Conservation (phyloP, 2,329 filamentous ascomycete species). For the Graphium sp. region DNA sequence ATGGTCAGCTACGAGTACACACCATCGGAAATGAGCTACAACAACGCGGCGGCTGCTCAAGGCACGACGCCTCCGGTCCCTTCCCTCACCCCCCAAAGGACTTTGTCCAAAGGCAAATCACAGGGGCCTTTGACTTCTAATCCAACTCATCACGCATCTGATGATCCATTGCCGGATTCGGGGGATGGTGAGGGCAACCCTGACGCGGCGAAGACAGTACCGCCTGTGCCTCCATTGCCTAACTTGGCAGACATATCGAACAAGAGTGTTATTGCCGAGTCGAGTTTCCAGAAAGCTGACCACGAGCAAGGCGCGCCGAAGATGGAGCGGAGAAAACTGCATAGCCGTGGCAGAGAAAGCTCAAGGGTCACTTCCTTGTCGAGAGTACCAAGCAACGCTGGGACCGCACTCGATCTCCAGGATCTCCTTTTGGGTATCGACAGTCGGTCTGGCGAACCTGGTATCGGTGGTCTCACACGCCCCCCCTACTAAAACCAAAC, state of each 20-base stretch:
- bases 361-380: slow-evolving; percentile 15
- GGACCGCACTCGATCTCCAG: slow-evolving; percentile 23
- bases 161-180: too few relatives aligned
- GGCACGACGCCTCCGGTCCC: slow-evolving; percentile 12
- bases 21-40: slow-evolving; percentile 50
- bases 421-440: slow-evolving; percentile 33
- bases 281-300: too few relatives aligned
- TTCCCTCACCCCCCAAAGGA: slow-evolving; percentile 1
- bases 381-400: slow-evolving; percentile 10
- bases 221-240: slow-evolving; percentile 39
- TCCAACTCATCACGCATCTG: slow-evolving; percentile 16
- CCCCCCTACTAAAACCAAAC: slow-evolving; percentile 25
- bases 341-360: slow-evolving; percentile 24
- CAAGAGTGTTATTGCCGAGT: too few relatives aligned
- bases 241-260: slow-evolving; percentile 9
- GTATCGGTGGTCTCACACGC: slow-evolving; percentile 25
- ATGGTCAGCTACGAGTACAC: slow-evolving; percentile 55
- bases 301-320: too few relatives aligned
- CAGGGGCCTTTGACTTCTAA: slow-evolving; percentile 22
- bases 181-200: too few relatives aligned
- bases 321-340: slow-evolving; percentile 17
- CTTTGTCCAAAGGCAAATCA: slow-evolving; percentile 2
- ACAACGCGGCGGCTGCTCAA: slow-evolving; percentile 16
- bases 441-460: slow-evolving; percentile 25
- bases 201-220: too few relatives aligned